Conservation (phyloP, 176 grass and related monocot genomes). For the Pontederia paniculata region DNA sequence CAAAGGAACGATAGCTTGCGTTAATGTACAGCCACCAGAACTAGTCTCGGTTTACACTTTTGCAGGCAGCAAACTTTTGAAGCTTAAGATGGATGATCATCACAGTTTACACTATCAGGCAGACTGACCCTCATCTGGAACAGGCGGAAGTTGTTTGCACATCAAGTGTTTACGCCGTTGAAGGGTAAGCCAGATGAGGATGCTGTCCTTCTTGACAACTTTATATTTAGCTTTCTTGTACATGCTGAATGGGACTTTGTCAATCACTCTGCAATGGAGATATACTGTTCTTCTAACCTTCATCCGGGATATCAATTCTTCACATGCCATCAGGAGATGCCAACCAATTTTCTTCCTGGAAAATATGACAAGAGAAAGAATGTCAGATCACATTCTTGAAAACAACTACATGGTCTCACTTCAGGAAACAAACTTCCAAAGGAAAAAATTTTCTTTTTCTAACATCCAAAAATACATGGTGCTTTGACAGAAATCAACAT, state of each 20-base stretch:
- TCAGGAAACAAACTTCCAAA: too few species aligned
- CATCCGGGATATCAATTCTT: conserved; percentile 60
- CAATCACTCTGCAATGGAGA: conserved; percentile 79
- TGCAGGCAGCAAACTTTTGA: too few species aligned
- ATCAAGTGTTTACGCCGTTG: conserved; percentile 76
- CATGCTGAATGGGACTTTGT: conserved; percentile 59
- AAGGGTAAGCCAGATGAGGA: conserved; percentile 68
- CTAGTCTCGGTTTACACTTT: too few species aligned
- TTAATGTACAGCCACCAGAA: too few species aligned
- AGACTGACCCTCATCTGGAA: background rate
- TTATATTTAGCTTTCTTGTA: conserved; percentile 66
- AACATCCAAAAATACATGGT: too few species aligned
- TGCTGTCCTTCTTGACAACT: conserved; percentile 47
- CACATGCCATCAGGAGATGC: conserved; percentile 65
- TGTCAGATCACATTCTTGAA: too few species aligned
- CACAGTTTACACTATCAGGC: too few species aligned
- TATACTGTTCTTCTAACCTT: conserved; percentile 41
- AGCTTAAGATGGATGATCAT: conserved; percentile 2
- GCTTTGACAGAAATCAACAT: too few species aligned
- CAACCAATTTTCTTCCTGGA: conserved; percentile 63
- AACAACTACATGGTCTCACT: too few species aligned
- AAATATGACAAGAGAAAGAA: background rate
- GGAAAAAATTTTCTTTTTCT: too few species aligned
- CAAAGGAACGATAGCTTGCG: too few species aligned
- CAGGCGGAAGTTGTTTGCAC: conserved; percentile 39